A percentile compares a stretch with the other conserved stretches of the same genome.
Conservation (phyloP, 805 yeast genomes). For the Saccharomycopsis fibuligera region DNA sequence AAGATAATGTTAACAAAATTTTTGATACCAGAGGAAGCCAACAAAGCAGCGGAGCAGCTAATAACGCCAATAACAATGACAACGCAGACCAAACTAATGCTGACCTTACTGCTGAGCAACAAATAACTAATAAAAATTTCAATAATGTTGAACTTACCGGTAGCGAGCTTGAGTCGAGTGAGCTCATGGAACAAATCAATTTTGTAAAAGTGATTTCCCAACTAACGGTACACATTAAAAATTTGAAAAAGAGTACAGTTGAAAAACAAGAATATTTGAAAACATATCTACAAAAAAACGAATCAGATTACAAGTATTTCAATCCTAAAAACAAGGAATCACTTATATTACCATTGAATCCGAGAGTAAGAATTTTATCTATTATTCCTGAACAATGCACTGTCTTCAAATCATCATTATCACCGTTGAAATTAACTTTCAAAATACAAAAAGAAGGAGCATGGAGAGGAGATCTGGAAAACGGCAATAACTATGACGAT, state of each 20-base stretch:
- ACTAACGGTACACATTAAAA: constrained; percentile 58
- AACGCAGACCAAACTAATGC: neutral
- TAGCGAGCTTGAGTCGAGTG: constrained; percentile 24
- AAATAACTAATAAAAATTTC: neutral
- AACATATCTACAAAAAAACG: constrained; percentile 38
- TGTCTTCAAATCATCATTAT: constrained; percentile 86
- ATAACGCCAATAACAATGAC: neutral
- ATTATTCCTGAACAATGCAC: constrained; percentile 71
- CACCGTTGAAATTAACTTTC: constrained; percentile 81
- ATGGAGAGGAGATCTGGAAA: constrained; percentile 34
- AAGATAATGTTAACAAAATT: constrained; percentile 2
- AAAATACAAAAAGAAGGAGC: constrained; percentile 43
- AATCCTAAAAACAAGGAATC: constrained; percentile 41
- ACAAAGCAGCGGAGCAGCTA: neutral
- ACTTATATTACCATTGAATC: constrained; percentile 76
- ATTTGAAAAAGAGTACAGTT: constrained; percentile 65
- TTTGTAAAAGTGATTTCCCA: constrained; percentile 60
- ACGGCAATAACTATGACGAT: neutral
- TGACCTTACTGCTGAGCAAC: neutral
- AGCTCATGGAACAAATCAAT: constrained; percentile 47
- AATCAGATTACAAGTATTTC: constrained; percentile 28
- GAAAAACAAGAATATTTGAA: constrained; percentile 64
- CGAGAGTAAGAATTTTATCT: constrained; percentile 66
- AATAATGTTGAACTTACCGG: constrained; percentile 7
- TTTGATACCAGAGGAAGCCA: neutral